phyloP scores from a whole-genome alignment of 192 early-diverging fungal species.

The Rhizophagus prolifer region DNA sequence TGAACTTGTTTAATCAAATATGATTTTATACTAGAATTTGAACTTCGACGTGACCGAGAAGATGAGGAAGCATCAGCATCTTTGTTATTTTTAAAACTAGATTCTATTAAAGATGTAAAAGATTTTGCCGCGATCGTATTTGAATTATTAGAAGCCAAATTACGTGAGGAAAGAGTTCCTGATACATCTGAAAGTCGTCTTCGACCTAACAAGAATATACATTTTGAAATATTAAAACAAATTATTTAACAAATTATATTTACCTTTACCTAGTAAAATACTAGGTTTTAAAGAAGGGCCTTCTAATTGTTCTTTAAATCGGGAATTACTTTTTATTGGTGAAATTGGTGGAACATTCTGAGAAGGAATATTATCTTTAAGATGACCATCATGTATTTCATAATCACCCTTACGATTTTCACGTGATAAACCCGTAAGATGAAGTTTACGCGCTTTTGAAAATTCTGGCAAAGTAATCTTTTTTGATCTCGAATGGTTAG shows the following conservation, averaged over 20 bases:
- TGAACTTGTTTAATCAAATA: constrained; percentile 26
- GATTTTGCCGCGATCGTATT: too few species aligned
- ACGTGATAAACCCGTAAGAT: background rate
- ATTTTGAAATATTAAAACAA: too few species aligned
- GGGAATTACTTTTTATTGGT: too few species aligned
- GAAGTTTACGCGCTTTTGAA: too few species aligned
- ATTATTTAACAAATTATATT: too few species aligned
- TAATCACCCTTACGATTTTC: too few species aligned
- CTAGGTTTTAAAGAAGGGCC: background rate
- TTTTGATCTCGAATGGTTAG: background rate
- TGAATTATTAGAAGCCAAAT: too few species aligned
- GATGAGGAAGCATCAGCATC: background rate
- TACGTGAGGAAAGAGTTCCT: too few species aligned
- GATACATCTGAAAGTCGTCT: too few species aligned
- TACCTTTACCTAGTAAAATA: background rate
- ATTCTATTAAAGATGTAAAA: background rate
- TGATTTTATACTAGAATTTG: constrained; percentile 23
- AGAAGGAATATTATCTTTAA: background rate
- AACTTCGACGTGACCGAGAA: background rate
- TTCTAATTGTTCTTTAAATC: background rate
- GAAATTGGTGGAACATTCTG: background rate
- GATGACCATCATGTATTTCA: background rate
- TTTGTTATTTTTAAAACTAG: background rate
- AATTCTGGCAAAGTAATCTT: background rate
- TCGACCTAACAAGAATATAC: too few species aligned